These are phyloP conservation scores for Phalaenopsis equestris DNA, from an alignment of 106 monocot genomes.

Conservation along the genomic window DNA sequence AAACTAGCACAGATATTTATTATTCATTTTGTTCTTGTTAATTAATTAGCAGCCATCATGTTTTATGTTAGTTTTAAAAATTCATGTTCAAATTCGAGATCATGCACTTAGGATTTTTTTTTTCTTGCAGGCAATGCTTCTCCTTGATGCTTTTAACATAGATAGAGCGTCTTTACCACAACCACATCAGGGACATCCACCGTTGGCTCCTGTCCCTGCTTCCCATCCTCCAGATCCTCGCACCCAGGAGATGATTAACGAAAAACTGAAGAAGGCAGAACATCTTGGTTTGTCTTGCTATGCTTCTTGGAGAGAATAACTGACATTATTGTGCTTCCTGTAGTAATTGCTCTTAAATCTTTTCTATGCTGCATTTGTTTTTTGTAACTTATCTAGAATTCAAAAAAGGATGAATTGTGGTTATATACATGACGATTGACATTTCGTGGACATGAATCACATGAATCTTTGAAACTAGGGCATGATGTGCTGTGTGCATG, in stretches of 20 bases:
- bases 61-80: conserved; percentile 1
- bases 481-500: neutral
- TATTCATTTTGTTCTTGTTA: neutral
- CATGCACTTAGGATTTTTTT: neutral
- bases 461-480: neutral
- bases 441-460: neutral
- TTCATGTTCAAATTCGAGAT: neutral
- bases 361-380: neutral
- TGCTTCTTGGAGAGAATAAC: neutral
- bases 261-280: conserved; percentile 83
- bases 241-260: conserved; percentile 93
- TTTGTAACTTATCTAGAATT: neutral
- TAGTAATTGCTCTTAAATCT: neutral
- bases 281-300: conserved; percentile 54
- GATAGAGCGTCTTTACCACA: conserved; percentile 72
- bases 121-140: conserved; percentile 57
- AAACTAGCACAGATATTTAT: neutral
- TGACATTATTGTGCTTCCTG: neutral
- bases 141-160: conserved; percentile 94
- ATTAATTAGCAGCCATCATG: conserved; percentile 2
- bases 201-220: conserved; percentile 30
- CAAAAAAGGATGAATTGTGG: neutral
- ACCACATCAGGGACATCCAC: conserved; percentile 55
- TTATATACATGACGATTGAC: neutral
- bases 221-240: conserved; percentile 60